Conservation (phyloP, 306 rosid species). For the Dryas alaskensis region DNA sequence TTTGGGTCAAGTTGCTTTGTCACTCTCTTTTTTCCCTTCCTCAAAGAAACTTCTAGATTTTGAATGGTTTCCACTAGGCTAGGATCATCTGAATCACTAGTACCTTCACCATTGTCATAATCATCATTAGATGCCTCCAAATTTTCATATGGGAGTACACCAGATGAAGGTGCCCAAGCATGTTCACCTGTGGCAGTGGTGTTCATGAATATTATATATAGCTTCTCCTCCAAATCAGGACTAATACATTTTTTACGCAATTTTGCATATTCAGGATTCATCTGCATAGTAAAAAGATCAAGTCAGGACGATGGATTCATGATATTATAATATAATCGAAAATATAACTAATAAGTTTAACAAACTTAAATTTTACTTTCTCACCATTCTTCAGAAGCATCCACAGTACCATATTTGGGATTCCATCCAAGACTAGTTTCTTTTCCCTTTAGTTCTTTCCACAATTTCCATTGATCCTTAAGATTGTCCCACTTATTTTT, state of each 20-base stretch:
- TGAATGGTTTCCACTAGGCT: neutral
- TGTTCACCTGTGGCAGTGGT: neutral
- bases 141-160: neutral
- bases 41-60: neutral
- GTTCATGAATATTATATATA: neutral
- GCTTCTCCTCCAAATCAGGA: neutral
- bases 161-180: neutral
- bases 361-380: neutral
- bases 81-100: neutral
- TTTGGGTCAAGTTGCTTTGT: no score
- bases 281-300: neutral
- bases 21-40: neutral
- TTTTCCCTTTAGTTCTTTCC: constrained; percentile 8
- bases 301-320: neutral
- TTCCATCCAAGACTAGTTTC: neutral
- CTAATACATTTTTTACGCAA: neutral
- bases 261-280: neutral
- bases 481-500: constrained; percentile 11
- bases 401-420: neutral
- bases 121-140: neutral
- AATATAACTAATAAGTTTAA: neutral
- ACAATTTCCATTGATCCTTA: constrained; percentile 1
- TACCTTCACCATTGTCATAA: no score
- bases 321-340: neutral
- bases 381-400: constrained; percentile 12